These are phyloP conservation scores for Picochlorum sp. DNA, from an alignment of 139 green algal genomes.

Conservation along the genomic window DNA sequence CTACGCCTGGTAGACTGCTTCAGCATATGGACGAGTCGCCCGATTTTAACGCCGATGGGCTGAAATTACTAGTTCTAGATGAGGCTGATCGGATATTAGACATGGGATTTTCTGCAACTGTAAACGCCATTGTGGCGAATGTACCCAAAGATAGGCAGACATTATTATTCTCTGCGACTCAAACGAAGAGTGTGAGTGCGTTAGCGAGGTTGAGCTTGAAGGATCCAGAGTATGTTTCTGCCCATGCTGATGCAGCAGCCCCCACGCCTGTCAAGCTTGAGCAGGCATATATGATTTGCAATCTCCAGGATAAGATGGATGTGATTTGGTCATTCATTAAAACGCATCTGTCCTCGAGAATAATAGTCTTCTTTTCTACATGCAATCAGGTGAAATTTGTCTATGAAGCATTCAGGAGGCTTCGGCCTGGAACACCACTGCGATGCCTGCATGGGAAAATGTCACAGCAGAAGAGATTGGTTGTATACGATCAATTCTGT, in stretches of 20 bases:
- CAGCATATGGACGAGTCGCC: constrained; percentile 99
- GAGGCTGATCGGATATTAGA: constrained; percentile 96
- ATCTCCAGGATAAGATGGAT: constrained; percentile 79
- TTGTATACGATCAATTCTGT: constrained; percentile 74
- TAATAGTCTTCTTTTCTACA: constrained; percentile 89
- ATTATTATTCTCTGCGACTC: constrained; percentile 96
- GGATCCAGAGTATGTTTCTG: constrained; percentile 84
- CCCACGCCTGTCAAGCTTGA: constrained; percentile 86
- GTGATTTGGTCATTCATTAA: constrained; percentile 94
- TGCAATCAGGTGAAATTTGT: constrained; percentile 97
- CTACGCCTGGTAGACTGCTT: constrained; percentile 88
- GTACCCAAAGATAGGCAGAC: constrained; percentile 84
- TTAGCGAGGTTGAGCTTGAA: constrained; percentile 82
- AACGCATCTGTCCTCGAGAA: constrained; percentile 65
- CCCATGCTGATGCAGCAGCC: constrained; percentile 72
- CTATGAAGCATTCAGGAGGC: constrained; percentile 80
- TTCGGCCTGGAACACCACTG: constrained; percentile 84
- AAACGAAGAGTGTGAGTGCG: constrained; percentile 95
- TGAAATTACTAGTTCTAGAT: constrained; percentile 92
- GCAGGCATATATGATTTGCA: constrained; percentile 71
- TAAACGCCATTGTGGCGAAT: constrained; percentile 93
- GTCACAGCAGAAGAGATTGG: constrained; percentile 90
- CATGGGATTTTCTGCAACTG: constrained; percentile 82
- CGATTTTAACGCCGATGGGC: constrained; percentile 69
- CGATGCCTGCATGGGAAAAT: constrained; percentile 86